Conservation (phyloP, 208 protist species). For the Angomonas desouzai region DNA sequence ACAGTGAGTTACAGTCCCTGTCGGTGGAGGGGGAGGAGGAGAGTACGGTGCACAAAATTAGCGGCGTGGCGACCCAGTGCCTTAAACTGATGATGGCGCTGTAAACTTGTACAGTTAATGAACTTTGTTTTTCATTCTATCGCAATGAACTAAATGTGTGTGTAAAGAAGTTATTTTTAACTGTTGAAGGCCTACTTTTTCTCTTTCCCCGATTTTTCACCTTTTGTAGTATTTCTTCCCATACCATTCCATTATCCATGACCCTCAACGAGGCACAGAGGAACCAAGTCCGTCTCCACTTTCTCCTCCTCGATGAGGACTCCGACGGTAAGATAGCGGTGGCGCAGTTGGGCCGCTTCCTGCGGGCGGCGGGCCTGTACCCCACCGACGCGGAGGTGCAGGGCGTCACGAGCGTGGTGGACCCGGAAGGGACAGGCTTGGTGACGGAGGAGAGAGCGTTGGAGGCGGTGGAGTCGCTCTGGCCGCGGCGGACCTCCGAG, state of each 20-base stretch:
- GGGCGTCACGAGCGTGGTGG: conserved; percentile 95
- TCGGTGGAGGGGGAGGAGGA: neutral
- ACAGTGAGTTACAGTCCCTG: neutral
- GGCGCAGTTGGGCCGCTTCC: conserved; percentile 98
- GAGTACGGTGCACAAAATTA: neutral
- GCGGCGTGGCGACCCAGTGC: neutral
- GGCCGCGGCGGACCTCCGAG: conserved; percentile 45
- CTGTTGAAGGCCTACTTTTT: too few relatives aligned
- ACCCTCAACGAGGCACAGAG: conserved; percentile 96
- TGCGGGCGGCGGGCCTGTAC: conserved; percentile 98
- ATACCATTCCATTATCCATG: conserved; percentile 11
- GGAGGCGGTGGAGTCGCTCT: conserved; percentile 64
- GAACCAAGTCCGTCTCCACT: conserved; percentile 99
- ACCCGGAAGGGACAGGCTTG: conserved; percentile 92
- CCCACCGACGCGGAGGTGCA: conserved; percentile 94
- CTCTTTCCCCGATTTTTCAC: neutral
- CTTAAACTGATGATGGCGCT: neutral
- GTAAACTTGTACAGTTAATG: neutral
- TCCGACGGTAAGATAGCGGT: conserved; percentile 96
- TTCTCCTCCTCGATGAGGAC: conserved; percentile 97
- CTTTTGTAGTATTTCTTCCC: neutral
- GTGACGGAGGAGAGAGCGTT: conserved; percentile 92
- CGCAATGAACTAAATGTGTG: too few relatives aligned
- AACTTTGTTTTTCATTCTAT: too few relatives aligned
- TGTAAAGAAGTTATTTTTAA: too few relatives aligned